Percentiles rank a stretch among this genome's conserved stretches.
These are phyloP conservation scores for Neonothopanus nambi DNA, from an alignment of 1,284 basidiomycete species.

Conservation along the genomic window DNA sequence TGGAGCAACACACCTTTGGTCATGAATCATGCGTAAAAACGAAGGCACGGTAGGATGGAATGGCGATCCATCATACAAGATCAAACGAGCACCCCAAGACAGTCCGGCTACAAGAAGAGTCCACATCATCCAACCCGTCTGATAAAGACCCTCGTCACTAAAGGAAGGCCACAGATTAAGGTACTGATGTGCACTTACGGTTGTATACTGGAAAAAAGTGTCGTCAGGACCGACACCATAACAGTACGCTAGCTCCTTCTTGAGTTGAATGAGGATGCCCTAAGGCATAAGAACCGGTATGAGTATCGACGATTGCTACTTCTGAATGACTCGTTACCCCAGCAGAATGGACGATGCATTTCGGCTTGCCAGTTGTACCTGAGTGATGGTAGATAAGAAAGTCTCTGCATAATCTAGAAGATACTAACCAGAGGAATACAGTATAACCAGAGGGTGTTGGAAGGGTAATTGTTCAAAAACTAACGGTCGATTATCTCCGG, in stretches of 20 bases:
- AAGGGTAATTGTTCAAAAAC: constrained; percentile 76
- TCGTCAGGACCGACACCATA: constrained; percentile 48
- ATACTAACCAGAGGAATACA: constrained; percentile 47
- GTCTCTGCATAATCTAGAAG: not conserved
- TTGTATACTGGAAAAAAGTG: constrained; percentile 70
- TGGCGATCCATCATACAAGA: constrained; percentile 71
- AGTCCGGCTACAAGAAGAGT: constrained; percentile 56
- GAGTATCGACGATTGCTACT: not conserved
- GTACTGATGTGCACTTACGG: constrained; percentile 44
- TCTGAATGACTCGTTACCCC: constrained; percentile 54
- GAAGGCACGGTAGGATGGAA: constrained; percentile 56
- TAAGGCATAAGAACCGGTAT: constrained; percentile 26
- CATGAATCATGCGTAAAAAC: constrained; percentile 60
- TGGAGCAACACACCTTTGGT: constrained; percentile 49
- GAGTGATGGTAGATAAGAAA: constrained; percentile 43
- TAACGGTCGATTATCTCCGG: constrained; percentile 46
- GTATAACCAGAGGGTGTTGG: constrained; percentile 81
- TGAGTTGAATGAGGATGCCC: constrained; percentile 65
- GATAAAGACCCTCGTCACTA: not conserved
- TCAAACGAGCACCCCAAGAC: constrained; percentile 50
- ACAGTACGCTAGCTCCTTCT: constrained; percentile 52
- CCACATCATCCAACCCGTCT: constrained; percentile 86
- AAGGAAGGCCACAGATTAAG: not conserved
- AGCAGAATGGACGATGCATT: constrained; percentile 82
- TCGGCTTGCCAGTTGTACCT: constrained; percentile 82